Evolutionary conservation across 1,284 basidiomycete genomes (phyloP).

Genomic region (Coriolopsis trogii): DNA sequence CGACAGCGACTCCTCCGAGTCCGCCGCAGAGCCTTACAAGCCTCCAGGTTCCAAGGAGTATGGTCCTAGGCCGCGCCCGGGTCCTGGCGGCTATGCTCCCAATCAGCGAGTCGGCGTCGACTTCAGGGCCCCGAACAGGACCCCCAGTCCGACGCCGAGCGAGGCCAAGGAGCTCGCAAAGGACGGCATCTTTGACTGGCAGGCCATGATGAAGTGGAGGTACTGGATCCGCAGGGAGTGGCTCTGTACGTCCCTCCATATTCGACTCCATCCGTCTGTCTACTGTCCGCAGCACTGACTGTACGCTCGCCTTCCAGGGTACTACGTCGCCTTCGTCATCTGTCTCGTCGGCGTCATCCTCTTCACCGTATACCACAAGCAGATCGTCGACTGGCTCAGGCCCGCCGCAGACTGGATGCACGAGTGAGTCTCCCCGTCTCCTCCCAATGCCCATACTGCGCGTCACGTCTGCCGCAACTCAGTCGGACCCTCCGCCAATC

Average conservation of each 20-base stretch:
- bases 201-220: conserved; percentile 43
- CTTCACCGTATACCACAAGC: conserved; percentile 55
- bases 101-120: conserved; percentile 22
- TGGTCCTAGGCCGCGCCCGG: neutral
- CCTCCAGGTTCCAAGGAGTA: conserved; percentile 9
- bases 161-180: conserved; percentile 39
- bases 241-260: conserved; percentile 43
- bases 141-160: conserved; percentile 45
- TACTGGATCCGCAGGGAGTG: conserved; percentile 55
- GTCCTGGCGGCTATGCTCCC: too few species aligned
- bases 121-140: conserved; percentile 34
- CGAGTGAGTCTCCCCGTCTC: conserved; percentile 34
- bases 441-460: neutral
- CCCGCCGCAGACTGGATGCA: conserved; percentile 58
- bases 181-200: conserved; percentile 47
- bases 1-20: conserved; percentile 16
- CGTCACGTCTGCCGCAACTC: neutral
- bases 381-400: conserved; percentile 61
- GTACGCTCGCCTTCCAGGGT: conserved; percentile 7
- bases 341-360: conserved; percentile 46
- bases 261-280: neutral
- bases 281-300: neutral
- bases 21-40: conserved; percentile 12
- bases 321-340: conserved; percentile 31
- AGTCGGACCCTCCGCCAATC: too few species aligned